Evolutionary conservation across 495 filamentous ascomycete genomes (phyloP), one percentile per base, ranked within the genome.

Genomic region (Durotheca rogersii): DNA sequence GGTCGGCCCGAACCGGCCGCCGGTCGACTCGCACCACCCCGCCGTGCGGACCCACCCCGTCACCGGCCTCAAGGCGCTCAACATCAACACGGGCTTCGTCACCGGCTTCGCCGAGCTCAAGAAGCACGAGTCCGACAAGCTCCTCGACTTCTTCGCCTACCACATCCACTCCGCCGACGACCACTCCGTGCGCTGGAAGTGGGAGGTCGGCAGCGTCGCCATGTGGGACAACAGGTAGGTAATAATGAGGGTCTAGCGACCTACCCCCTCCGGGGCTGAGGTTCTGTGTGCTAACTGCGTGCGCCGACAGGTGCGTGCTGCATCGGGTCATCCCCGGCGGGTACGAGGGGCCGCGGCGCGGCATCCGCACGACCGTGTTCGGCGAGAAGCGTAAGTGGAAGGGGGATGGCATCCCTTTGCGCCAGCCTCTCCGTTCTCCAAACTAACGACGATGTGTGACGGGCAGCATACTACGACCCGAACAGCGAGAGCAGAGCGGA

Each of bases 11-110:
- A 78, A 73, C 61, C 66, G 74, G 0, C 67, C 74, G 1, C 77
- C 78, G 2, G 69, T 79, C 49, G 75, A 79, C 52, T 73, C 72
- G 4, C 76, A 80, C 47, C 77, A 81, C 48, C 78, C 76, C 1
- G 77, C 76, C 29, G 74, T 80, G 6, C 61, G 73, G 32, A 81
- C 77, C 7, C 77, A 81, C 51, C 77, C 78, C 0, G 76, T 80
- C 3, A 80, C 78, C 6, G 68, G 72, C 2, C 61, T 77, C 14
- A 79, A 77, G 51, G 69, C 76, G 12, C 56, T 78, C 21, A 75
- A 80, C 46, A 63, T 80, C 12, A 80, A 80, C 49, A 60, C 67
- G 3, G 74, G 71, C 0, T 80, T 76, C 48, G 72, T 75, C 4
- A 76, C 73, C 9, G 75, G 72, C 2, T 76, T 80, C 49, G 75